A percentile compares a stretch with the other conserved stretches of the same genome.
phyloP scores from a whole-genome alignment of 495 filamentous ascomycete genomes.

The Neurospora sp. region DNA sequence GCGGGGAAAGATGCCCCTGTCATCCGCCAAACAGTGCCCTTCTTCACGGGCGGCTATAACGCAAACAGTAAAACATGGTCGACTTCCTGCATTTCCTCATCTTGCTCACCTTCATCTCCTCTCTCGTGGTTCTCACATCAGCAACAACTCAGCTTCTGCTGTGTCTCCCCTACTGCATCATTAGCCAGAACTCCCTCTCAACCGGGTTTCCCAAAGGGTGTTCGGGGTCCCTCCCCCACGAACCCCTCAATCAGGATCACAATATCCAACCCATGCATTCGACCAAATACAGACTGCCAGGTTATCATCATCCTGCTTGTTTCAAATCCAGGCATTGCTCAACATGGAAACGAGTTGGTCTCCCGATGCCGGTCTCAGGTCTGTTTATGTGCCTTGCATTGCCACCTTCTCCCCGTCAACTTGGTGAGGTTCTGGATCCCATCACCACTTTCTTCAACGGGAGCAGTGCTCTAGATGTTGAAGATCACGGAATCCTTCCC shows the following conservation, averaged over 20 bases:
- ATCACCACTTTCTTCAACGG: background rate
- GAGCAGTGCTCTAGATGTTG: background rate
- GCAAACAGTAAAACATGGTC: background rate
- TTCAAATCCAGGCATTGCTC: background rate
- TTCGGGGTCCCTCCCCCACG: background rate
- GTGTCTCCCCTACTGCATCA: background rate
- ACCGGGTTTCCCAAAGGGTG: background rate
- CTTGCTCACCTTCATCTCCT: background rate
- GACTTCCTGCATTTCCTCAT: background rate
- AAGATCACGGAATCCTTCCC: background rate
- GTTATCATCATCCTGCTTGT: background rate
- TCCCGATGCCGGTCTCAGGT: background rate
- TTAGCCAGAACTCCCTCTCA: background rate
- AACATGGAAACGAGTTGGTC: background rate
- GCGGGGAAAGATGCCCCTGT: background rate
- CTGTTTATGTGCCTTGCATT: background rate
- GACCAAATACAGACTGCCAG: background rate
- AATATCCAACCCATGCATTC: background rate
- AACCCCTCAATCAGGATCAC: background rate
- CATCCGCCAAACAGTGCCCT: background rate
- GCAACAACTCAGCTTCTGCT: background rate
- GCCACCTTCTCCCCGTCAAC: background rate
- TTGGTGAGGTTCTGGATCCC: background rate
- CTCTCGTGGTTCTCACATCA: background rate
- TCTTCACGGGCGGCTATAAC: background rate